These are phyloP conservation scores for Thelephora terrestris DNA, from an alignment of 1,284 basidiomycete species.

Conservation along the genomic window DNA sequence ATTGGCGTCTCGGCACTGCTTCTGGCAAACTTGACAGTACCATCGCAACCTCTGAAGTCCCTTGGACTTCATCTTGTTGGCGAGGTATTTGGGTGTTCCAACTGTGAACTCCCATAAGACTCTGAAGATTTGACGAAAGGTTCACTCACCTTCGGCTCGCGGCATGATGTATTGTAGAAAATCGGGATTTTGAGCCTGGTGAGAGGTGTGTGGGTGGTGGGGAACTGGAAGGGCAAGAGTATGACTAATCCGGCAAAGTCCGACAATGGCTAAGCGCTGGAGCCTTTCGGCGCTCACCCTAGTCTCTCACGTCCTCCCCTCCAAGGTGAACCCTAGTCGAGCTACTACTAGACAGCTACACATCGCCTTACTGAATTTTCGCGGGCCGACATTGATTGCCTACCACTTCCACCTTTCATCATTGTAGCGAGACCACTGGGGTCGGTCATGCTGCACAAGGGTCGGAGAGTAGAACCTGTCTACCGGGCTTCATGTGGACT, in stretches of 20 bases:
- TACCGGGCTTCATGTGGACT: no score
- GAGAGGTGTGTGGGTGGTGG: background rate
- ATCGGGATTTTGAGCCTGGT: background rate
- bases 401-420: no score
- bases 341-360: background rate
- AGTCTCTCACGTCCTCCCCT: background rate
- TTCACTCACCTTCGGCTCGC: slow-evolving; percentile 58
- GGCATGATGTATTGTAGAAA: slow-evolving; percentile 42
- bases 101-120: slow-evolving; percentile 31
- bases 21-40: slow-evolving; percentile 96
- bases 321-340: background rate
- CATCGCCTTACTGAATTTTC: no score
- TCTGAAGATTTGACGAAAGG: background rate
- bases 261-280: background rate
- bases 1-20: slow-evolving; percentile 94
- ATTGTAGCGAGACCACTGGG: no score
- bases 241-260: background rate
- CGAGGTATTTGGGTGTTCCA: slow-evolving; percentile 84
- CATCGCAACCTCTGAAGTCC: slow-evolving; percentile 87
- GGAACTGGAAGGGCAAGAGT: background rate
- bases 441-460: no score
- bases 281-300: background rate
- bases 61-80: slow-evolving; percentile 95
- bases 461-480: no score
- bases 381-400: no score